Base-by-base conservation (phyloP, 164 flowering plant genomes). In the Umbilicus rupestris region DNA sequence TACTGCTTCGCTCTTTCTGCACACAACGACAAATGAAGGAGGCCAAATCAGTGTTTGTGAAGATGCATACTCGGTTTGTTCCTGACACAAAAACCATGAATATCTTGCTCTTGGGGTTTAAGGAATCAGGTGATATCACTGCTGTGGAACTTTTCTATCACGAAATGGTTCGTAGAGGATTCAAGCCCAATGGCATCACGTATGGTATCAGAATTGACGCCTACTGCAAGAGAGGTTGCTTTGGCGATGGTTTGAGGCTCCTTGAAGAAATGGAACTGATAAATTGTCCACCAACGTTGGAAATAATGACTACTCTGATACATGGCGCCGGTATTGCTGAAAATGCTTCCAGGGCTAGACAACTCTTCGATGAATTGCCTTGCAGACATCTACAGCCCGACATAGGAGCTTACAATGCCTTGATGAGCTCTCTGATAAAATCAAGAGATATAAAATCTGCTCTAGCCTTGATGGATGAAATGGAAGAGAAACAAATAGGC, bases 81-180 rank as follows among this genome's bases (percentile, higher is more conserved):
- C 44, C 65, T 35, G 31, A 62, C 41, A 62, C 65, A n/a, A 33
- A 62, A 24, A 62, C 41, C 39, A 62, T 33, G 65, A 62, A 62
- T 62, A 62, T 62, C 12, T 39, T 62, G 39, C 65, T 62, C 17
- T 62, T 62, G 44, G 65, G 65, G 65, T 62, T 62, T 44, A 62
- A 62, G 65, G 65, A 62, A 39, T 33, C 39, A 5, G 65, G 65
- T 33, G 44, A 62, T 62, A 39, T 62, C 22, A 62, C 65, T 14
- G n/a, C 65, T n/a, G 65, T 62, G 24, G 65, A 62, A 35, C 65
- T 62, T 31, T 62, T 62, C 39, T 62, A 62, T 35, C 65, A 62
- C 42, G 65, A 62, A 44, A 62, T 62, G 65, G 65, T 31, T 62
- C 65, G 65, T 8, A 35, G 65, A 39, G 65, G 65, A 26, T 62